phyloP scores from a whole-genome alignment of 139 green algal genomes.

The Chlorella vulgaris region DNA sequence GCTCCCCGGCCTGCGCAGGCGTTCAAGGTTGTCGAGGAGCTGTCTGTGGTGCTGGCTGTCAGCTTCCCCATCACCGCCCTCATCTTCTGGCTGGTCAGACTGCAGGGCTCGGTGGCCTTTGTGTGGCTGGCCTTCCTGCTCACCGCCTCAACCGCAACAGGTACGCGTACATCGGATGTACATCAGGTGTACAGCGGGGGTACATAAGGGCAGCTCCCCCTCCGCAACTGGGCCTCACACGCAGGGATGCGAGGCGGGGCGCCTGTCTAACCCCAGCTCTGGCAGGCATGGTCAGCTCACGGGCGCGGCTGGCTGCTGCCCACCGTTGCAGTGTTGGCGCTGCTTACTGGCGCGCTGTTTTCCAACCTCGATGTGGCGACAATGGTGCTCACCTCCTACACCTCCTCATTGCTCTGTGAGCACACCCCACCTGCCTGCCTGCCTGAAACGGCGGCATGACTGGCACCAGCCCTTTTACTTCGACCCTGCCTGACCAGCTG shows the following conservation, averaged over 20 bases:
- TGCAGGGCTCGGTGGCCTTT: conserved; percentile 60
- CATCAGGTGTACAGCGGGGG: not conserved
- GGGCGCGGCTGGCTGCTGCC: no score
- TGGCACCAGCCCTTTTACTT: no score
- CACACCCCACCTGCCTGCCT: not conserved
- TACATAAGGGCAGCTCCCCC: not conserved
- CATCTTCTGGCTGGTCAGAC: not conserved
- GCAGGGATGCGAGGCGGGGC: not conserved
- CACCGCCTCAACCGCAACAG: conserved; percentile 58
- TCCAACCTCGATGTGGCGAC: conserved; percentile 78
- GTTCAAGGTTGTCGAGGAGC: not conserved
- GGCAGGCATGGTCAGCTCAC: no score
- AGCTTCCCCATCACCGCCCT: not conserved
- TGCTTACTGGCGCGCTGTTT: conserved; percentile 71
- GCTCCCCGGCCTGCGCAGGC: not conserved
- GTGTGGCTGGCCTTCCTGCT: conserved; percentile 68
- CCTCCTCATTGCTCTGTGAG: conserved; percentile 38
- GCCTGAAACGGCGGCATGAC: not conserved
- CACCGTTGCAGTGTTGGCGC: conserved; percentile 59
- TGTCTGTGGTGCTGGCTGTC: not conserved
- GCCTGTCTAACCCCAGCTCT: not conserved
- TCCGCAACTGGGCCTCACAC: not conserved
- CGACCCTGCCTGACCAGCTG: not conserved
- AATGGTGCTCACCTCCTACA: conserved; percentile 6
- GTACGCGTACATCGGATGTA: conserved; percentile 8